Percentiles rank a stretch among this genome's conserved stretches.
Conservation (phyloP, 2,329 filamentous ascomycete species). For the Botrytis fabae region DNA sequence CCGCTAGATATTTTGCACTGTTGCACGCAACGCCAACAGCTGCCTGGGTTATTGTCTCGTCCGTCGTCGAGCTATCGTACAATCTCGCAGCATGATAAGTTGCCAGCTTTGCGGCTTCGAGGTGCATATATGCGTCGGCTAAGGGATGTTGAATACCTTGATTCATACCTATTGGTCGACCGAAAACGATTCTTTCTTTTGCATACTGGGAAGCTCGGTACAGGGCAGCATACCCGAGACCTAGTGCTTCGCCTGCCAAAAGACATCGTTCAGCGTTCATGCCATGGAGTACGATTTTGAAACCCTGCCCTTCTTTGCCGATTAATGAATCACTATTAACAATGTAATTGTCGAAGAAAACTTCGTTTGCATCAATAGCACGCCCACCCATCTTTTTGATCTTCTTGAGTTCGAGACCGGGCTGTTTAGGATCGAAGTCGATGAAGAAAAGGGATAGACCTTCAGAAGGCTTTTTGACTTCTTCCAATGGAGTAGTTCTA, state of each 20-base stretch:
- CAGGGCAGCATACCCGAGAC: slow-evolving; percentile 72
- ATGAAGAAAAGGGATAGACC: slow-evolving; percentile 81
- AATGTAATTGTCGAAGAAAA: slow-evolving; percentile 80
- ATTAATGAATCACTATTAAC: slow-evolving; percentile 66
- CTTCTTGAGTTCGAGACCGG: slow-evolving; percentile 56
- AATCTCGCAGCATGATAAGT: slow-evolving; percentile 65
- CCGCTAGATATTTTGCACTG: slow-evolving; percentile 70
- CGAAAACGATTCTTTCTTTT: slow-evolving; percentile 64
- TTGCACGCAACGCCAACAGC: slow-evolving; percentile 65
- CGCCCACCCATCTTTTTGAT: slow-evolving; percentile 87
- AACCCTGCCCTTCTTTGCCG: slow-evolving; percentile 72
- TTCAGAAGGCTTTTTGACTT: slow-evolving; percentile 69
- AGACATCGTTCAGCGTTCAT: slow-evolving; percentile 80
- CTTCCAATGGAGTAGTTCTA: slow-evolving; percentile 68
- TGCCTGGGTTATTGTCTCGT: slow-evolving; percentile 53
- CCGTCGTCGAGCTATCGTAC: slow-evolving; percentile 56
- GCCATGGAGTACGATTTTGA: slow-evolving; percentile 75
- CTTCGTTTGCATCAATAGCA: slow-evolving; percentile 81
- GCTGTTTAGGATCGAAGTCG: slow-evolving; percentile 62
- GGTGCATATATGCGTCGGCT: slow-evolving; percentile 63
- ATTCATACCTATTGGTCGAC: slow-evolving; percentile 65
- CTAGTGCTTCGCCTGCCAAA: slow-evolving; percentile 75
- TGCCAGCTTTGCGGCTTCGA: slow-evolving; percentile 65
- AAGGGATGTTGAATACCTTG: slow-evolving; percentile 66
- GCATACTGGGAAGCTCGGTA: slow-evolving; percentile 65